phyloP scores from a whole-genome alignment of 2,329 filamentous ascomycete species.

The Stemphylium lycopersici region DNA sequence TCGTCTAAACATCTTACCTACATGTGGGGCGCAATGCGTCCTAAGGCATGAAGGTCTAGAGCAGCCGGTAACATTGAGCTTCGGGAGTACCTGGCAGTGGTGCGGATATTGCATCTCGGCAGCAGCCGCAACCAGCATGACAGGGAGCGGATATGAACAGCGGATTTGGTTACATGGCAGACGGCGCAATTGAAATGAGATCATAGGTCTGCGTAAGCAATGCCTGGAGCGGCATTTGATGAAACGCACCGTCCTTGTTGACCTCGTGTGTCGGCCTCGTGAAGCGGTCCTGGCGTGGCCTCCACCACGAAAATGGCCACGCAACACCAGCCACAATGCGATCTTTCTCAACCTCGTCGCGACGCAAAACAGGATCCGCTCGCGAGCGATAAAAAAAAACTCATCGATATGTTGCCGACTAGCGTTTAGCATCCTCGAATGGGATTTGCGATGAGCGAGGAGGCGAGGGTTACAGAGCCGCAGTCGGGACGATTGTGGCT shows the following conservation, averaged over 20 bases:
- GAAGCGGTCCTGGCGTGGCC: not conserved
- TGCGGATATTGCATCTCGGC: not conserved
- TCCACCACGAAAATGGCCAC: not conserved
- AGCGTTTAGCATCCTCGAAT: not conserved
- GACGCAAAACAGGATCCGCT: not conserved
- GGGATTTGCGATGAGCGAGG: not conserved
- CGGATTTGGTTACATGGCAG: not conserved
- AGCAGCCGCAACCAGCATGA: not conserved
- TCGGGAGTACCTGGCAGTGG: not conserved
- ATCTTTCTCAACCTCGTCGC: not conserved
- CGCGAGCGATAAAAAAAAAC: not conserved
- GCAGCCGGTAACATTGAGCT: not conserved
- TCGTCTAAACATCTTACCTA: not conserved
- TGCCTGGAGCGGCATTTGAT: not conserved
- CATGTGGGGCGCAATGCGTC: not conserved
- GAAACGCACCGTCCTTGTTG: conserved; percentile 3
- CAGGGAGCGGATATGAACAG: conserved; percentile 14
- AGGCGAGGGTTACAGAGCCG: conserved; percentile 4
- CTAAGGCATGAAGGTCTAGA: not conserved
- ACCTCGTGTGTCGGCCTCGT: not conserved
- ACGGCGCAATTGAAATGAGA: not conserved
- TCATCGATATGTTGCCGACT: not conserved
- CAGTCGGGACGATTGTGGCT: conserved; percentile 9
- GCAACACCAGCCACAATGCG: conserved; percentile 1
- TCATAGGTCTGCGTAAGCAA: not conserved